Base-by-base conservation (phyloP, 1,284 basidiomycete species). In the Singerocomus inundabilis region DNA sequence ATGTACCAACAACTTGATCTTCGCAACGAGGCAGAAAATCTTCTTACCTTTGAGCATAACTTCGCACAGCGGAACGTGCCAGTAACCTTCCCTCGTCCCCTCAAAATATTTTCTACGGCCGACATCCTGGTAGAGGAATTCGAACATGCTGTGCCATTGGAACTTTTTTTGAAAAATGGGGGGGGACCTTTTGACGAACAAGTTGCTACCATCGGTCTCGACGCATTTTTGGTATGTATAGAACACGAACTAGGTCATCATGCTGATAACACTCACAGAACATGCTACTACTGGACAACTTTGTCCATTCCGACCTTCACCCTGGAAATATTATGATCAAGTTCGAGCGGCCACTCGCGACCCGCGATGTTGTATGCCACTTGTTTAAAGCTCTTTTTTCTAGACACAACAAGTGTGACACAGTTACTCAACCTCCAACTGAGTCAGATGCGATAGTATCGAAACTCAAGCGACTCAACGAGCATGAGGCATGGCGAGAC, bases 321-420 rank as follows among this genome's bases (percentile, higher is more conserved):
- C 93, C 93, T 0, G 96, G 96, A 28, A 98, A 98, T 69, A 96
- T 98, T 70, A 93, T 98, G 88, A 85, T 98, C 73, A 96, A 95
- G 67, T 97, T 98, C 70, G 87, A 85, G 67, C 89, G 88, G 65
- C 91, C 91, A 0, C 77, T 82, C 8, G 79, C 83, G 1, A 84
- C 82, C 2, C 70, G 76, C 43, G 76, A 79, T 54, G 70, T 91
- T 38, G 68, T 87, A 38, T 71, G 74, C 56, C 79, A 79, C 61
- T 71, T 86, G 37, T 81, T 77, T 63, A 57, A 64, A 11, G 69
- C 71, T 18, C 54, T 80, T 30, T 63, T 75, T 55, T 62, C 58
- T 38, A 57, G 62, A 26, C 51, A 46, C 53, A 48, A 54, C 56
- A 63, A 70, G 63, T 65, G 63, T 65, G 44, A 48, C 71, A 48